Evolutionary conservation across 768 basidiomycete species (phyloP), one percentile per base, ranked within the genome.

Genomic region (Cystofilobasidium capitatum): DNA sequence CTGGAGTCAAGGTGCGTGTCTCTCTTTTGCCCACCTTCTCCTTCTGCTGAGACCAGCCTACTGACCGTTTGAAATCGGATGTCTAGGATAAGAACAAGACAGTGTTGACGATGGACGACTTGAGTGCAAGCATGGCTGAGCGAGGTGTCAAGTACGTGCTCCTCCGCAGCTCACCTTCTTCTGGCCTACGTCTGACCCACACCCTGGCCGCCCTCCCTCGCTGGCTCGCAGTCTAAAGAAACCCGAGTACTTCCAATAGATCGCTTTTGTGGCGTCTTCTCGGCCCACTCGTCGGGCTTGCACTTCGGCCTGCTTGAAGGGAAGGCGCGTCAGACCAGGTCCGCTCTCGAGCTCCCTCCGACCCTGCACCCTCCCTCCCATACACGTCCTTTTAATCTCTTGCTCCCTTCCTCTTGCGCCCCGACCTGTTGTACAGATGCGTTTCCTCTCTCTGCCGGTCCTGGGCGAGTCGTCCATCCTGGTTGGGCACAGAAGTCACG

Each of bases 41-140:
- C 33, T 31, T 39, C n/a, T 57, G 20, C 59, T 62, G n/a, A n/a
- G n/a, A n/a, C n/a, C n/a, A 36, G 12, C 16, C 33, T 17, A 20
- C 40, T 29, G 33, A 36, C 33, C 45, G 4, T 31, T 51, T 1
- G 35, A 33, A 2, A 42, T 49, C 47, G 9, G 40, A 8, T 29
- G 40, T 33, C 54, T 64, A 79, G 77, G 76, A 92, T 40, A 77
- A 77, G 74, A 92, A 90, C 45, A 85, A 89, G 70, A 97, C 94
- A 45, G 89, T 91, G 0, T 78, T 99, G 71, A 96, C 91, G 24
- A 97, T 98, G 92, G 96, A 99, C 62, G 96, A 99, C 75, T 81
- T 99, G 40, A 89, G 88, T 68, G 81, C 91, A 7, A 96, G 96
- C 1, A 82, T 99, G 37, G 82, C 83, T n/a, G 96, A 99, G 77